Evolutionary conservation across 768 basidiomycete genomes (phyloP), one percentile per base, ranked within the genome.

Genomic region (Rhizopogon vesiculosus): DNA sequence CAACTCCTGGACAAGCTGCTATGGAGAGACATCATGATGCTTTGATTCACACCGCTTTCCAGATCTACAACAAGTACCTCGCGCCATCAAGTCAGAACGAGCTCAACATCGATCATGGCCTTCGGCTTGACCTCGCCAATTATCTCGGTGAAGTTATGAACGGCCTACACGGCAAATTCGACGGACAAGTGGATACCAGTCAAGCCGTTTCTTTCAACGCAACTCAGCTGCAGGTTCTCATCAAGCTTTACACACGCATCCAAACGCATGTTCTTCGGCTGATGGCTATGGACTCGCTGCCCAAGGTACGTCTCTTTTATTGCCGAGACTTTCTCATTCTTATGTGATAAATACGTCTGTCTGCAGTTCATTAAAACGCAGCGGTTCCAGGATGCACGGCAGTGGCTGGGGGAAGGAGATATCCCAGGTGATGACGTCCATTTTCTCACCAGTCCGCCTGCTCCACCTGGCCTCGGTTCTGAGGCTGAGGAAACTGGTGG

Each of bases 231-330:
- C 93, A 96, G 74, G 90, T 84, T 43, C 89, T 98, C 81, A 91
- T 99, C 62, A 78, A 83, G 61, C 72, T 98, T 62, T 99, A 98
- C 70, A 95, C 95, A 71, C 85, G 95, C 55, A 99, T 99, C 54
- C 97, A 98, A 73, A 88, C 81, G 19, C 95, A 98, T 65, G 93
- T 98, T 60, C 98, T 98, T 78, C 84, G 96, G 45, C 69, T 99
- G 63, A 96, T 99, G 91, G 94, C 97, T 16, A 96, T 95, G 54
- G 97, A 99, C 71, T 98, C 96, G 7, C 89, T 99, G n/a, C 97
- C 97, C 13, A 96, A 96, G 81, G 91, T 91, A 63, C 29, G 77
- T 64, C 18, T 35, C 18, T 53, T 22, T 45, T 45, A 53, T 25
- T 48, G 42, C 51, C 42, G 25, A 40, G 16, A 7, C 39, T 55